Percentiles rank a stretch among this genome's conserved stretches.
phyloP scores from a whole-genome alignment of 306 rosid genomes.

The Purshia tridentata region DNA sequence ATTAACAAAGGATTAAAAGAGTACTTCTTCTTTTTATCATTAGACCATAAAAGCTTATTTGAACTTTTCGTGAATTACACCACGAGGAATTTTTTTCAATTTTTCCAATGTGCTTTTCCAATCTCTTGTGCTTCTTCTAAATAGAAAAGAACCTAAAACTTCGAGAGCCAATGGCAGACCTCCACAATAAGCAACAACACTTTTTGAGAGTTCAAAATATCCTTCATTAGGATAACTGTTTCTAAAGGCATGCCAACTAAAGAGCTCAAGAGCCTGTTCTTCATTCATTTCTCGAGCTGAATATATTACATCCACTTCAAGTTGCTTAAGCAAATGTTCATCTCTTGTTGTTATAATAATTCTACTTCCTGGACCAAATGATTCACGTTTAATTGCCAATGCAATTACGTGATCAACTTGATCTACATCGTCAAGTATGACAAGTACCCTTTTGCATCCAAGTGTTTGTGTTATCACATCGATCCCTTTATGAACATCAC shows the following conservation, averaged over 20 bases:
- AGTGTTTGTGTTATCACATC: not conserved
- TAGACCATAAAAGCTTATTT: slow-evolving; percentile 29
- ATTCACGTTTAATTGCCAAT: not conserved
- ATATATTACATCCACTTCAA: not conserved
- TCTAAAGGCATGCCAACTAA: slow-evolving; percentile 40
- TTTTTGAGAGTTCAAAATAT: slow-evolving; percentile 7
- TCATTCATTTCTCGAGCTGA: not conserved
- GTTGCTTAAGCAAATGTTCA: not conserved
- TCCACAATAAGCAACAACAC: slow-evolving; percentile 16
- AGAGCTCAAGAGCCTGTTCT: slow-evolving; percentile 25
- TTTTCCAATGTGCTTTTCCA: slow-evolving; percentile 34
- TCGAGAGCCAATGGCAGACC: slow-evolving; percentile 49
- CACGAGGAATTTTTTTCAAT: slow-evolving; percentile 21
- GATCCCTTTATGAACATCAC: not conserved
- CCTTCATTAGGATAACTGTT: not conserved
- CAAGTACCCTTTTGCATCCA: slow-evolving; percentile 2
- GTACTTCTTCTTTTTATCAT: no score
- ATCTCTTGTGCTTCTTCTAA: not conserved
- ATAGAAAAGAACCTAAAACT: slow-evolving; percentile 33
- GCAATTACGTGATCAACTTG: not conserved
- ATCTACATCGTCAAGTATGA: slow-evolving; percentile 25
- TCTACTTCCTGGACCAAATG: slow-evolving; percentile 27
- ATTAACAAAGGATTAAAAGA: no score
- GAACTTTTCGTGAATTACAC: slow-evolving; percentile 18
- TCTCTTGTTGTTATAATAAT: slow-evolving; percentile 29